Percentiles rank a stretch among this genome's conserved stretches.
These are phyloP conservation scores for Cetraspora pellucida DNA, from an alignment of 192 early-diverging fungal species.

Conservation along the genomic window DNA sequence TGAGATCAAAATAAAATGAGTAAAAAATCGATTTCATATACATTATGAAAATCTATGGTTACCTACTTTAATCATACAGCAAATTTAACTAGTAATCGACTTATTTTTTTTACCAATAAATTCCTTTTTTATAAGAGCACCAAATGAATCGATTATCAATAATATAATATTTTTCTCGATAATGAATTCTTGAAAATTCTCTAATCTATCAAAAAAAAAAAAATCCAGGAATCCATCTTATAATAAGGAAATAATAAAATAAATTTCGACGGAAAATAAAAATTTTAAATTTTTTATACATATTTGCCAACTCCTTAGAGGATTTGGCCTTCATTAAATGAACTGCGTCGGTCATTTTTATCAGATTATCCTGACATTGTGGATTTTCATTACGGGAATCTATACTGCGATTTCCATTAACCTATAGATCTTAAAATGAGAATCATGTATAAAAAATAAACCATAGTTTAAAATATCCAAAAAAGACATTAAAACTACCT, in stretches of 20 bases:
- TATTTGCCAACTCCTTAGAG: constrained; percentile 12
- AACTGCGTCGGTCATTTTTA: constrained; percentile 14
- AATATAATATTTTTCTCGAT: constrained; percentile 22
- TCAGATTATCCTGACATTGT: constrained; percentile 12
- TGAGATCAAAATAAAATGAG: not conserved
- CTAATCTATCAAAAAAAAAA: not conserved
- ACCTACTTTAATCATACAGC: constrained; percentile 15
- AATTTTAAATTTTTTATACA: too few relatives aligned
- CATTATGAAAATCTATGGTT: not conserved
- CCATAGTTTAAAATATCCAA: too few relatives aligned
- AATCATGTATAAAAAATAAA: not conserved
- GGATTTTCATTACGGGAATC: constrained; percentile 12
- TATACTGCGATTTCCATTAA: constrained; percentile 18
- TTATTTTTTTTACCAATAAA: not conserved
- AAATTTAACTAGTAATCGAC: too few relatives aligned
- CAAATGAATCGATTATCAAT: constrained; percentile 24
- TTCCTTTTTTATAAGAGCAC: constrained; percentile 28
- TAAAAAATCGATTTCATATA: not conserved
- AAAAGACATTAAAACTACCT: not conserved
- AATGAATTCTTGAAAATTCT: constrained; percentile 32
- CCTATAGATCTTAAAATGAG: not conserved
- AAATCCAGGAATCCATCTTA: too few relatives aligned
- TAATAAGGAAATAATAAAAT: not conserved
- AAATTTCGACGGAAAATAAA: too few relatives aligned
- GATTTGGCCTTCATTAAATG: constrained; percentile 19